Percentiles rank a stretch among this genome's conserved stretches.
Evolutionary conservation across 352 stramenopile genomes (phyloP).

Genomic region (Plasmopara muralis): DNA sequence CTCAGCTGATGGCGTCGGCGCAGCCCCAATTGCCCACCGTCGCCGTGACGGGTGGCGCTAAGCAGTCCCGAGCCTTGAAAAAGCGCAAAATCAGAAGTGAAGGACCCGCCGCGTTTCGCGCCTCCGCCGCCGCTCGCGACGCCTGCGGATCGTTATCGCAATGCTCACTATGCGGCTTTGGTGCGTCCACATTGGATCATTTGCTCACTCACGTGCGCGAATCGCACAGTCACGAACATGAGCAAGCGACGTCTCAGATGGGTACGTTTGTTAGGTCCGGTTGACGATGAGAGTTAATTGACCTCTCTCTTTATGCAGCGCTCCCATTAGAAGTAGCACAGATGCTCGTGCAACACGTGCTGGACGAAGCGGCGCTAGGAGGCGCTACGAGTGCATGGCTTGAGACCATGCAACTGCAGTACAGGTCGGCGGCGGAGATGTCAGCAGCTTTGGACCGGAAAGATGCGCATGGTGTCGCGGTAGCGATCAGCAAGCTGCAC

Average conservation of each 20-base stretch:
- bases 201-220: constrained; percentile 46
- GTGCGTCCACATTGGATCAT: constrained; percentile 38
- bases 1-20: constrained; percentile 16
- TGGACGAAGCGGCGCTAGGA: constrained; percentile 42
- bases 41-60: neutral
- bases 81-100: constrained; percentile 47
- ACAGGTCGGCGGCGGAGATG: constrained; percentile 30
- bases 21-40: constrained; percentile 6
- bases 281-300: constrained; percentile 7
- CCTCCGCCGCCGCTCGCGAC: constrained; percentile 7
- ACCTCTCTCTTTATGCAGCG: constrained; percentile 20
- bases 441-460: constrained; percentile 31
- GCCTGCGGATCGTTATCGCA: constrained; percentile 10
- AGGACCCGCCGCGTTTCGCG: constrained; percentile 14
- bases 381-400: constrained; percentile 49
- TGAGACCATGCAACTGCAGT: constrained; percentile 43
- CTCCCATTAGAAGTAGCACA: constrained; percentile 50
- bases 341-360: constrained; percentile 45
- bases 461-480: constrained; percentile 31
- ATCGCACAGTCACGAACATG: constrained; percentile 17
- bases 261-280: constrained; percentile 29
- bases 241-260: constrained; percentile 29
- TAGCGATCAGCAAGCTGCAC: constrained; percentile 35
- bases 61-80: constrained; percentile 26
- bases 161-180: constrained; percentile 41